Conservation (phyloP, 1,139 yeast species). For the Yamadazyma blattariae region DNA sequence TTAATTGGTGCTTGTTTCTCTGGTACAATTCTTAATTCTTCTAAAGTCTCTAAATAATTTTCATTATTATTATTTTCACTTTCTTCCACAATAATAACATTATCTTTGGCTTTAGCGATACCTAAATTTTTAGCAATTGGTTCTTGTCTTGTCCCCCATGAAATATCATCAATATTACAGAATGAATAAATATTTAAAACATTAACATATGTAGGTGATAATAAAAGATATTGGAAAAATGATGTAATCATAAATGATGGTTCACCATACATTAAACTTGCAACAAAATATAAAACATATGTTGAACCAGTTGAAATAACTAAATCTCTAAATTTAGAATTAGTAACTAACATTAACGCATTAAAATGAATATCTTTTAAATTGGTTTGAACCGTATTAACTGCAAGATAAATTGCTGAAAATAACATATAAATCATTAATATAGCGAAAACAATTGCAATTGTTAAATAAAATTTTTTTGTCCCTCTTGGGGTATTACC, state of each 20-base stretch:
- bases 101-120: conserved; percentile 59
- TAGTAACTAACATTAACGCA: conserved; percentile 51
- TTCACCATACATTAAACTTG: conserved; percentile 72
- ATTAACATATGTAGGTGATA: conserved; percentile 76
- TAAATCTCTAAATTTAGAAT: conserved; percentile 74
- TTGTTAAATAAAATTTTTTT: conserved; percentile 39
- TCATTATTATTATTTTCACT: conserved; percentile 51
- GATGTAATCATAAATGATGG: conserved; percentile 80
- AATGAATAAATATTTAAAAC: conserved; percentile 80
- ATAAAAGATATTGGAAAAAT: conserved; percentile 64
- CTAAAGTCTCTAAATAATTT: conserved; percentile 52
- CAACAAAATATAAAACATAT: conserved; percentile 72
- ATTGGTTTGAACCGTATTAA: conserved; percentile 55
- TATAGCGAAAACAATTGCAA: conserved; percentile 41
- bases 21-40: conserved; percentile 36
- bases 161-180: conserved; percentile 81
- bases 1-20: conserved; percentile 19
- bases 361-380: conserved; percentile 42
- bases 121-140: conserved; percentile 67
- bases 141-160: conserved; percentile 87
- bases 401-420: conserved; percentile 82
- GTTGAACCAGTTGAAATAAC: conserved; percentile 86
- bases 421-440: conserved; percentile 49
- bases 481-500: conserved; percentile 52
- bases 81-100: conserved; percentile 58